A percentile compares a stretch with the other conserved stretches of the same genome.
Evolutionary conservation across 345 rosid species (phyloP).

Genomic region (Capsella bursapastoris): DNA sequence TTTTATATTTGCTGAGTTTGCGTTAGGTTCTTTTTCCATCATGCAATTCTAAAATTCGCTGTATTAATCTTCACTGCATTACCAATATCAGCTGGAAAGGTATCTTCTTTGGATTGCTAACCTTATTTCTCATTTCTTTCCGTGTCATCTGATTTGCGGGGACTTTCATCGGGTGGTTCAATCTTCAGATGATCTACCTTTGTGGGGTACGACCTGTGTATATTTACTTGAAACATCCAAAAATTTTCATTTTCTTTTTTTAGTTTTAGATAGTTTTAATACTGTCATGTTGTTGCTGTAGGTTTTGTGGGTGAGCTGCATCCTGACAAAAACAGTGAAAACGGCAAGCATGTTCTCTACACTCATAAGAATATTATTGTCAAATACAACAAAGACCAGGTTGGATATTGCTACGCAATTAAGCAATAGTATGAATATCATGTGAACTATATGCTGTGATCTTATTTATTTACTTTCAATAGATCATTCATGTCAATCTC

Average conservation of each 20-base stretch:
- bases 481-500: constrained; percentile 93
- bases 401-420: constrained; percentile 40
- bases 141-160: constrained; percentile 40
- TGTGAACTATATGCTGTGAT: constrained; percentile 15
- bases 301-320: constrained; percentile 90
- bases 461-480: constrained; percentile 21
- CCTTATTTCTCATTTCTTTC: constrained; percentile 37
- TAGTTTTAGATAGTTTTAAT: not conserved
- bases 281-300: constrained; percentile 42
- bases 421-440: constrained; percentile 23
- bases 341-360: constrained; percentile 69
- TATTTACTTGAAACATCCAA: constrained; percentile 14
- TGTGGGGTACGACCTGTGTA: constrained; percentile 66
- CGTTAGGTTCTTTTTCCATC: constrained; percentile 5
- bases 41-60: not conserved
- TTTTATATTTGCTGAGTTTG: constrained; percentile 6
- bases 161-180: constrained; percentile 46
- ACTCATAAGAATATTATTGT: constrained; percentile 75
- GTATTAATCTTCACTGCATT: not conserved
- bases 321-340: constrained; percentile 80
- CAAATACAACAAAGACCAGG: constrained; percentile 86
- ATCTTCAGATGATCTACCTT: constrained; percentile 86
- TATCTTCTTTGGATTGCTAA: constrained; percentile 17
- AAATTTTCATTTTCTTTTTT: not conserved
- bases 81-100: constrained; percentile 15